Conservation (phyloP, 208 protist genomes). For the Acanthamoeba sp. region DNA sequence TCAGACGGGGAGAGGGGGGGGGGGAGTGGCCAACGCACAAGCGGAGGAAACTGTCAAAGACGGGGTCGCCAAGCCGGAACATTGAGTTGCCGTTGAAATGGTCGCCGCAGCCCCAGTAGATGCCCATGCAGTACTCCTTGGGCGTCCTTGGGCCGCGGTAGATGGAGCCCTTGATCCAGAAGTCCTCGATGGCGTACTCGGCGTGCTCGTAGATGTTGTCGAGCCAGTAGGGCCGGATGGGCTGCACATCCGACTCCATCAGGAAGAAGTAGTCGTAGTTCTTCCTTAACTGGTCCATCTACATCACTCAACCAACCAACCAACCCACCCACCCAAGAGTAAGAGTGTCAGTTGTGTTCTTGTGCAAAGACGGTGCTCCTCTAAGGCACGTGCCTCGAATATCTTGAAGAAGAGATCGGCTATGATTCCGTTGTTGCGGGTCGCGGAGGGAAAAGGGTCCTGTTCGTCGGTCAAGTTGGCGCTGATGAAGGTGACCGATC, state of each 20-base stretch:
- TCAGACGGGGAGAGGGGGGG: neutral
- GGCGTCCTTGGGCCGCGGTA: slow-evolving; percentile 34
- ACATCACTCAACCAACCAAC: neutral
- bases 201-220: slow-evolving; percentile 73
- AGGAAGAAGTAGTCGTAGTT: slow-evolving; percentile 73
- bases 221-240: slow-evolving; percentile 66
- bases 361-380: neutral
- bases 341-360: too few relatives aligned
- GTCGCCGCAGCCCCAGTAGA: slow-evolving; percentile 74
- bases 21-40: slow-evolving; percentile 46
- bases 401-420: slow-evolving; percentile 68
- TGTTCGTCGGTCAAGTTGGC: slow-evolving; percentile 66
- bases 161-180: slow-evolving; percentile 71
- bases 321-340: neutral
- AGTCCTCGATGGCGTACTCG: slow-evolving; percentile 68
- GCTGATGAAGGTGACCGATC: slow-evolving; percentile 5
- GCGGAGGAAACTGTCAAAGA: slow-evolving; percentile 70
- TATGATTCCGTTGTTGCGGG: slow-evolving; percentile 49
- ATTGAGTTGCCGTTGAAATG: slow-evolving; percentile 71
- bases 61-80: slow-evolving; percentile 55
- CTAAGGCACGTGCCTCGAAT: neutral
- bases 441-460: slow-evolving; percentile 24
- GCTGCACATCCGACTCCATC: slow-evolving; percentile 69
- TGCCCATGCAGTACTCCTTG: slow-evolving; percentile 62
- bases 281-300: slow-evolving; percentile 39